A percentile compares a stretch with the other conserved stretches of the same genome.
Conservation (phyloP, 345 rosid species). For the Pistacia integerrima region DNA sequence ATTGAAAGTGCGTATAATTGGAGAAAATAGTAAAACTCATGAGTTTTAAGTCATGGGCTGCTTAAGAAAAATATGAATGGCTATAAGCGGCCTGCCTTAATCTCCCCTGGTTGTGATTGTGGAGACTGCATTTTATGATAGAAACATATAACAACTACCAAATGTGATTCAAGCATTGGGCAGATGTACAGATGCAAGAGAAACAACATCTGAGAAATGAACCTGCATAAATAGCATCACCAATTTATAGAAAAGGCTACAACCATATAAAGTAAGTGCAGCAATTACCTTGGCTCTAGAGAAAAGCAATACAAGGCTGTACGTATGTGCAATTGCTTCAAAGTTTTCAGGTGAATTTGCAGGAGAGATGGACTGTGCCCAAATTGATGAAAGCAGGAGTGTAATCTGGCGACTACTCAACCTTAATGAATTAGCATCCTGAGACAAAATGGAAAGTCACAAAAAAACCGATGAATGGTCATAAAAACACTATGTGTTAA, state of each 20-base stretch:
- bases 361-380: constrained; percentile 93
- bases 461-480: constrained; percentile 12
- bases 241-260: constrained; percentile 5
- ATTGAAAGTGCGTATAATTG: not conserved
- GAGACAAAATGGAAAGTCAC: constrained; percentile 23
- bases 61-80: not conserved
- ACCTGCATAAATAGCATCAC: not conserved
- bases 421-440: constrained; percentile 74
- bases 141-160: not conserved
- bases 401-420: constrained; percentile 92
- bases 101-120: not conserved
- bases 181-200: not conserved
- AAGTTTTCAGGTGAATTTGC: constrained; percentile 84
- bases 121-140: constrained; percentile 1
- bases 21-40: not conserved
- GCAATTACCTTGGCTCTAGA: constrained; percentile 83
- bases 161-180: not conserved
- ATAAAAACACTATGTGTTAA: constrained; percentile 1
- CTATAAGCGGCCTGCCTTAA: not conserved
- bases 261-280: constrained; percentile 11
- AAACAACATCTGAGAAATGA: not conserved
- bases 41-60: constrained; percentile 2
- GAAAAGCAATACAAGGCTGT: constrained; percentile 83
- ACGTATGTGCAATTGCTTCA: constrained; percentile 94
- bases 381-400: constrained; percentile 87